phyloP scores from a whole-genome alignment of 305 asterid genomes.

The Ajuga reptans region DNA sequence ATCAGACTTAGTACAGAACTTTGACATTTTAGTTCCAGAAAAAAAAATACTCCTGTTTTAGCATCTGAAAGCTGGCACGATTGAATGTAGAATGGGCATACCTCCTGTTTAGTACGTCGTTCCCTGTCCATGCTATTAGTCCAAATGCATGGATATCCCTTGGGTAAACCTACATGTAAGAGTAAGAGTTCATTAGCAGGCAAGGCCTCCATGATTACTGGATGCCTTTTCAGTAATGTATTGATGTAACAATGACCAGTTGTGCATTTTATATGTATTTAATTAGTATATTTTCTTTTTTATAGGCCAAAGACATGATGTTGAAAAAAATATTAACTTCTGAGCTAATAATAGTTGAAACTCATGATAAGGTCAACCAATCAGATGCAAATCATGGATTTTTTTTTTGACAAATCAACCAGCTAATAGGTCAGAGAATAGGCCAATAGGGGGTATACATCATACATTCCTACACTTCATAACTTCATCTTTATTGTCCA shows the following conservation, averaged over 20 bases:
- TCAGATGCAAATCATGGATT: neutral
- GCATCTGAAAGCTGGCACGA: neutral
- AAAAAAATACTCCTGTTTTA: neutral
- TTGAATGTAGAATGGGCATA: constrained; percentile 24
- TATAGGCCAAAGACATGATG: neutral
- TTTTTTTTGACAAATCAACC: neutral
- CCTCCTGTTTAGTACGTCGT: constrained; percentile 90
- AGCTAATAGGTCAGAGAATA: neutral
- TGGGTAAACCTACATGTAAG: constrained; percentile 69
- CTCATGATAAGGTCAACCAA: neutral
- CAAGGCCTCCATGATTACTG: neutral
- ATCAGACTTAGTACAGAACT: neutral
- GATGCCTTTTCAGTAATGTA: neutral
- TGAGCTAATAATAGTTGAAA: neutral
- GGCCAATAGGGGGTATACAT: neutral
- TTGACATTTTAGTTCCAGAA: neutral
- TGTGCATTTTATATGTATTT: neutral
- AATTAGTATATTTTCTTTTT: neutral
- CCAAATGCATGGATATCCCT: constrained; percentile 90
- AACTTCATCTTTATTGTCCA: neutral
- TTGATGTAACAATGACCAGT: neutral
- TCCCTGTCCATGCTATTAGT: constrained; percentile 93
- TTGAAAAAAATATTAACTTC: neutral
- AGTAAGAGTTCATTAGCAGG: neutral
- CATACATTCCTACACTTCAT: neutral